phyloP scores from a whole-genome alignment of 192 early-diverging fungal genomes.

The Umbelopsis sp. region DNA sequence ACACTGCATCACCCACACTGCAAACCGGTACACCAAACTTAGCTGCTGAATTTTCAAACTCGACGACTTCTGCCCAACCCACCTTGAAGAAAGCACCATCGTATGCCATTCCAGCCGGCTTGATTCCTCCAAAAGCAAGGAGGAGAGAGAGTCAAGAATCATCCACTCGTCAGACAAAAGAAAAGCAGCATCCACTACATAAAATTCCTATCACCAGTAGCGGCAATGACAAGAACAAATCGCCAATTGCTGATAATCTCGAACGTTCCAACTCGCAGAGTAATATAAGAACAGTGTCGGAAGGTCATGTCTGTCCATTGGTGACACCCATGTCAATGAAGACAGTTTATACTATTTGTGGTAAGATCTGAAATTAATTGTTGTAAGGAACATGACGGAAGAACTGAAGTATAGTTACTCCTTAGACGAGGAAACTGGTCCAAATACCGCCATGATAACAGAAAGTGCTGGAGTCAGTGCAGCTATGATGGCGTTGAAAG shows the following conservation, averaged over 20 bases:
- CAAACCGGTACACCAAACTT: too few relatives aligned
- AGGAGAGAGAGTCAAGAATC: background rate
- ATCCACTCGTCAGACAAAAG: background rate
- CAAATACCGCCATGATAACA: constrained; percentile 70
- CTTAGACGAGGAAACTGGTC: constrained; percentile 61
- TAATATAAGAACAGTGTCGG: constrained; percentile 21
- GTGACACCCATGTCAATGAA: constrained; percentile 67
- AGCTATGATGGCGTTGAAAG: constrained; percentile 73
- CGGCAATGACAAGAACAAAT: background rate
- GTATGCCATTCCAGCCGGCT: constrained; percentile 15
- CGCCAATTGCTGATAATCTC: background rate
- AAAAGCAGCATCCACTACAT: background rate
- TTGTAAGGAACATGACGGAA: background rate
- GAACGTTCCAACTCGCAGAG: background rate
- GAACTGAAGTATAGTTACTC: background rate
- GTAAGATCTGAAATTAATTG: constrained; percentile 17
- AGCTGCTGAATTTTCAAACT: too few relatives aligned
- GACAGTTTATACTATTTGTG: constrained; percentile 56
- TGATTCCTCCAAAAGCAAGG: constrained; percentile 29
- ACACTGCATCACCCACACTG: too few relatives aligned
- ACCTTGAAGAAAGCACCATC: background rate
- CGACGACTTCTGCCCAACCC: too few relatives aligned
- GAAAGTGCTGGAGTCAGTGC: constrained; percentile 80
- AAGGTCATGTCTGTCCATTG: constrained; percentile 58
- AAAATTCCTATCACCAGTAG: background rate